Conservation (phyloP, 2,329 filamentous ascomycete genomes). For the Xylaria sp. region DNA sequence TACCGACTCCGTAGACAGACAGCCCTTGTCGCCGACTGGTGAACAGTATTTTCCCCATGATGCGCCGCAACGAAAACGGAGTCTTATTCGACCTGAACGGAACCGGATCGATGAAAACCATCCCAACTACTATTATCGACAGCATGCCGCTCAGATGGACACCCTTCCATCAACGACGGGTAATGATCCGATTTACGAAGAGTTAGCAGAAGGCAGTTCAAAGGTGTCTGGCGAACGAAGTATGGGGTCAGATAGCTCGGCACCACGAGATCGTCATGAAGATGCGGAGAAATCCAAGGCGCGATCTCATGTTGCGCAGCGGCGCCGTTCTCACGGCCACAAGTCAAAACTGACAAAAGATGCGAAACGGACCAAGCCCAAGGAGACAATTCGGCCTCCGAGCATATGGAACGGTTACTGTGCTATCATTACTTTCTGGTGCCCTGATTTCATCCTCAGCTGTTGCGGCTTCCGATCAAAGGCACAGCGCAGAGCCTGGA, state of each 20-base stretch:
- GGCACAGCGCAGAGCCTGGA: conserved; percentile 87
- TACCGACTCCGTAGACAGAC: conserved; percentile 51
- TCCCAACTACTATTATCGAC: conserved; percentile 91
- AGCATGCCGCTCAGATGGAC: conserved; percentile 90
- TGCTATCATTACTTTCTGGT: conserved; percentile 90
- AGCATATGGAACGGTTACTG: conserved; percentile 96
- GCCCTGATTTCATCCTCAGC: conserved; percentile 73
- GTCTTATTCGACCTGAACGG: conserved; percentile 82
- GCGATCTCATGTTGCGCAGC: conserved; percentile 34
- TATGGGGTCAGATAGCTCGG: conserved; percentile 44
- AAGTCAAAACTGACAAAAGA: conserved; percentile 56
- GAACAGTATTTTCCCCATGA: conserved; percentile 28
- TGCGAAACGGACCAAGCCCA: conserved; percentile 48
- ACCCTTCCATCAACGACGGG: conserved; percentile 87
- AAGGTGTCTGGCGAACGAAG: conserved; percentile 46
- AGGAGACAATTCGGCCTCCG: conserved; percentile 67
- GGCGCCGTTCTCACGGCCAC: conserved; percentile 44
- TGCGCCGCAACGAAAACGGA: conserved; percentile 64
- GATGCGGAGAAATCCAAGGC: conserved; percentile 36
- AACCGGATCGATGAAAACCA: conserved; percentile 79
- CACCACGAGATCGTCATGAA: conserved; percentile 33
- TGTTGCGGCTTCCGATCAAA: conserved; percentile 83
- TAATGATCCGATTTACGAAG: conserved; percentile 81
- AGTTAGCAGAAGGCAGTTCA: conserved; percentile 59
- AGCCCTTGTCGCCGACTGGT: conserved; percentile 48